Evolutionary conservation across 1,284 basidiomycete species (phyloP), one percentile per base, ranked within the genome.

Genomic region (Cryptococcus deneoformans): DNA sequence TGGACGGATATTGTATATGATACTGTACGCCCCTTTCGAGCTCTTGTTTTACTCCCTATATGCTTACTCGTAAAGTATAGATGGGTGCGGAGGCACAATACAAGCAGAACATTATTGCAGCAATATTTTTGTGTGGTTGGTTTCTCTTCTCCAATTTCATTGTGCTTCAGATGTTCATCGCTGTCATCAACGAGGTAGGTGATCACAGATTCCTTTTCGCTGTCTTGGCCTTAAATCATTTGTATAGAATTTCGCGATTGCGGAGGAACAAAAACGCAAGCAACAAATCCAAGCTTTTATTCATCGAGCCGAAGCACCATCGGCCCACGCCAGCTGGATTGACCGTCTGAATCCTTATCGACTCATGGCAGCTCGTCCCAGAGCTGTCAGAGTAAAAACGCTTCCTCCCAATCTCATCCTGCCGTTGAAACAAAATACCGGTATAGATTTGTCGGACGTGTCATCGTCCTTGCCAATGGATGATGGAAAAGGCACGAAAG

Each of bases 101-200:
- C 36, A 82, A 86, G 6, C 94, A 98, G 75, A 83, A 86, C 0
- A 83, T 85, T 29, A 79, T 97, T 40, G 82, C 87, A 0, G 84
- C 87, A 6, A 77, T n/a, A n/a, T 92, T 37, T 94, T 97, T 75
- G 12, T 80, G 84, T 11, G 84, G 82, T 5, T 99, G 95, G 95
- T 85, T 97, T 80, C 79, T 96, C 50, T 94, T 99, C 64, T 87
- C 91, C 1, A 95, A 95, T 73, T 95, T 94, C 80, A 92, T 97
- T 68, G 82, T 98, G n/a, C 76, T 96, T 56, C 93, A 97, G 70
- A 91, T 98, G 87, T 97, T 98, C 80, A 93, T 99, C 70, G 95
- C 94, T 39, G 94, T 98, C 53, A 94, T 99, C 82, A 93, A 96
- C 75, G 94, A 97, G 68, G 77, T 78, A 42, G 47, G 74, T 50